A percentile compares a stretch with the other conserved stretches of the same genome.
Evolutionary conservation across 2,329 filamentous ascomycete genomes (phyloP).

Genomic region (Sclerotinia minor): DNA sequence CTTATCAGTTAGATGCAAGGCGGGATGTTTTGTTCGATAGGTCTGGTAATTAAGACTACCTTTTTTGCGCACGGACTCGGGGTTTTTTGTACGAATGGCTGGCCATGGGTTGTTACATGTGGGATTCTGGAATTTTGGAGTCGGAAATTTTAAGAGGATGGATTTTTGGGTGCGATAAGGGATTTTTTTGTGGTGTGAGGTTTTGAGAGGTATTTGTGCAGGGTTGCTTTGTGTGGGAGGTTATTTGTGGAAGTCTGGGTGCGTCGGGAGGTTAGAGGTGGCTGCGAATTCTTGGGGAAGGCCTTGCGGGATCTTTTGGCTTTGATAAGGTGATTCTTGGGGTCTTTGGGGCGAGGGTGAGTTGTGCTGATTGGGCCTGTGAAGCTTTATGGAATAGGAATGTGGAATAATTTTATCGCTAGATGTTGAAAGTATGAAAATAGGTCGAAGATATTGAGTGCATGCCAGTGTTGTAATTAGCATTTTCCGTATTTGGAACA

Average conservation of each 20-base stretch:
- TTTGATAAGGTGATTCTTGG: background rate
- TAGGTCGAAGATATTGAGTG: background rate
- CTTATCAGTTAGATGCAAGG: conserved; percentile 7
- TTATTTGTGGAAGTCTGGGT: background rate
- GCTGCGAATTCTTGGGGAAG: background rate
- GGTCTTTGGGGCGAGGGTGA: too few relatives aligned
- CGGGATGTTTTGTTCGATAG: background rate
- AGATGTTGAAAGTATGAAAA: background rate
- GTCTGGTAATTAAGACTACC: too few relatives aligned
- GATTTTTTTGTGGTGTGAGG: background rate
- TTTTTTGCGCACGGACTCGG: conserved; percentile 4
- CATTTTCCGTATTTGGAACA: background rate
- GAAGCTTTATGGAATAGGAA: too few relatives aligned
- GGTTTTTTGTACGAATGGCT: background rate
- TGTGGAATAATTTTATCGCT: background rate
- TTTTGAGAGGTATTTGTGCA: background rate
- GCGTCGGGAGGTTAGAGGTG: background rate
- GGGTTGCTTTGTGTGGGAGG: background rate
- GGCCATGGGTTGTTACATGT: background rate
- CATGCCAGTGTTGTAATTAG: background rate
- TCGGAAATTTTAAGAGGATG: background rate
- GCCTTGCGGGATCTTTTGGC: background rate
- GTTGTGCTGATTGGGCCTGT: background rate
- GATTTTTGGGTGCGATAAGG: background rate
- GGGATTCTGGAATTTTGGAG: too few relatives aligned